phyloP scores from a whole-genome alignment of 2,329 filamentous ascomycete genomes.

The Aspergillus pseudonomiae region DNA sequence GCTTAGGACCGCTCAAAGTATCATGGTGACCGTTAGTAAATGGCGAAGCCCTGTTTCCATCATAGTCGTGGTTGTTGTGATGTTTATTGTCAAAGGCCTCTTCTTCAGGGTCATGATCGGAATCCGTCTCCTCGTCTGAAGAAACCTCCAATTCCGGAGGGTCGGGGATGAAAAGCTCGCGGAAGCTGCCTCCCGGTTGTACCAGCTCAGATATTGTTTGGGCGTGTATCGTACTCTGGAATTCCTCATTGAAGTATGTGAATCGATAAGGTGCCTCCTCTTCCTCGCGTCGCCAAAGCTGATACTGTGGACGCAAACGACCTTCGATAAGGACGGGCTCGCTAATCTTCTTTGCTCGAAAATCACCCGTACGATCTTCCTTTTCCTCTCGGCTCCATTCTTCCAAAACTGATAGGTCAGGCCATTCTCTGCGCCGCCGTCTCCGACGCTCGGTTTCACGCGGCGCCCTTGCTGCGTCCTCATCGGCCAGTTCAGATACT shows the following conservation, averaged over 20 bases:
- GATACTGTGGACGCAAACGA: constrained; percentile 76
- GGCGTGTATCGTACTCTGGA: constrained; percentile 93
- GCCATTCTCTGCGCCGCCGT: constrained; percentile 76
- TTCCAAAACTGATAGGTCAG: constrained; percentile 79
- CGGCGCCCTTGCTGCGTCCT: constrained; percentile 57
- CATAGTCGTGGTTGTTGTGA: constrained; percentile 25
- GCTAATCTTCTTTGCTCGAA: constrained; percentile 86
- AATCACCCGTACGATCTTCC: constrained; percentile 78
- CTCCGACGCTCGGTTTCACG: constrained; percentile 51
- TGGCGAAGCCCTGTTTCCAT: background rate
- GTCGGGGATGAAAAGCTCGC: constrained; percentile 87
- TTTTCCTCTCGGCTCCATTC: constrained; percentile 92
- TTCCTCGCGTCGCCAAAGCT: constrained; percentile 81
- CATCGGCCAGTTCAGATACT: constrained; percentile 82
- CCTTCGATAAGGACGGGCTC: constrained; percentile 93
- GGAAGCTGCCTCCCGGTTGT: constrained; percentile 81
- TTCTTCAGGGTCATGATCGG: constrained; percentile 27
- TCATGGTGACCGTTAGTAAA: constrained; percentile 16
- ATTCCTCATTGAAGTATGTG: constrained; percentile 98
- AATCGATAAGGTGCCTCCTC: constrained; percentile 93
- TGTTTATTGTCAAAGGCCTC: constrained; percentile 14
- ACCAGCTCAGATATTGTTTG: constrained; percentile 92
- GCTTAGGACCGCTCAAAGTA: constrained; percentile 18
- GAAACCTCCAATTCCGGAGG: constrained; percentile 75
- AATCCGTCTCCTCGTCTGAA: constrained; percentile 64